Base-by-base conservation (phyloP, 768 basidiomycete genomes). In the Artomyces pyxidatus region DNA sequence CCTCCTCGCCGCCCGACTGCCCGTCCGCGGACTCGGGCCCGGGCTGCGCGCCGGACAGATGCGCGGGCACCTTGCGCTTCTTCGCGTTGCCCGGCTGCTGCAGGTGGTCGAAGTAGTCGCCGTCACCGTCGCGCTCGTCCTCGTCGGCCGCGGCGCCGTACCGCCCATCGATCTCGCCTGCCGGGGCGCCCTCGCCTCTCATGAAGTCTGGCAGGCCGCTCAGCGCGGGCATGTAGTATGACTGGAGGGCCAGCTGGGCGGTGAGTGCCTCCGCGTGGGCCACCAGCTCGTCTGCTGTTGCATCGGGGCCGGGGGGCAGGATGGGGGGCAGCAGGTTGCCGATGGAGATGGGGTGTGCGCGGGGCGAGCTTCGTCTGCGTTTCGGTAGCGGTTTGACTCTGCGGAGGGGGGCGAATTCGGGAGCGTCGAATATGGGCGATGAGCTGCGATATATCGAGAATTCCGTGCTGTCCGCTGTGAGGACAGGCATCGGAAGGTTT, bases 21-120 rank as follows among this genome's bases (percentile, higher is more conserved):
- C 54, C 63, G 38, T 73, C 71, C 49, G 64, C 62, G 47, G 56
- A 61, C 49, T 76, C 74, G 38, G 71, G 73, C 47, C 73, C 71
- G 38, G 63, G 67, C 39, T 61, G 64, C 32, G 66, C 62, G 44
- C 68, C 67, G 14, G 70, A 63, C 47, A 68, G 61, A 62, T 86
- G 83, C 30, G 78, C 76, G 1, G 89, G 88, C 3, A 91, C 88
- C 63, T 91, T 91, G 42, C 88, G 74, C 69, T 91, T 91, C 77
- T 91, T 91, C 42, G 86, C 85, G 59, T 91, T 91, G 7, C 83
- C 83, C 3, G 81, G 86, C 54, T 88, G 87, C 52, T 77, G 81
- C 26, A 82, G 65, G 57, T 85, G 82, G 62, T 88, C 84, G 14
- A 73, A 59, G 55, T 81, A 81, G 59, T 85, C 85, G 19, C 72